A percentile compares a stretch with the other conserved stretches of the same genome.
Conservation (phyloP, 331 rosid genomes). For the Arachis monticola region DNA sequence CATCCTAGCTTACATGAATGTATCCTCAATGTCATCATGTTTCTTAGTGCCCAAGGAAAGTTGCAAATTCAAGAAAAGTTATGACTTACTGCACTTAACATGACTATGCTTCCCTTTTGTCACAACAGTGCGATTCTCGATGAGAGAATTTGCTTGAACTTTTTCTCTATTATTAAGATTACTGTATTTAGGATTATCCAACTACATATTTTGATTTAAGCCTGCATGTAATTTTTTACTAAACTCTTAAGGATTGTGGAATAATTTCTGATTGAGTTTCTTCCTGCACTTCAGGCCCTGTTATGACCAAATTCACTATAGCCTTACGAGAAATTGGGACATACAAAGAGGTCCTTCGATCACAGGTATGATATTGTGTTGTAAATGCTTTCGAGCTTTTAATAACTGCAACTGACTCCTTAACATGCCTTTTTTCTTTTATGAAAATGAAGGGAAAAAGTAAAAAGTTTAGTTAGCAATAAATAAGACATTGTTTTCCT, state of each 20-base stretch:
- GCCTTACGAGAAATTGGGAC: constrained; percentile 99
- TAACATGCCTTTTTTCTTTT: constrained; percentile 5
- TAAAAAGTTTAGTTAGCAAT: background rate
- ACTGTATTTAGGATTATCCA: background rate
- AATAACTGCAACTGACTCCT: constrained; percentile 28
- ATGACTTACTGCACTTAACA: constrained; percentile 4
- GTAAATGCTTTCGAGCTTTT: constrained; percentile 18
- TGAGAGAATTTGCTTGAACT: constrained; percentile 31
- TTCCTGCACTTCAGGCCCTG: constrained; percentile 72
- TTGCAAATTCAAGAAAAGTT: background rate
- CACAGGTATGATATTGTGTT: constrained; percentile 70
- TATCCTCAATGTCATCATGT: constrained; percentile 13
- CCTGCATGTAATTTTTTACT: constrained; percentile 27
- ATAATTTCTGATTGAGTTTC: constrained; percentile 40
- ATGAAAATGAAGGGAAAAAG: background rate
- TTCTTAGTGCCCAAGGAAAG: background rate
- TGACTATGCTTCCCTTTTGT: constrained; percentile 12
- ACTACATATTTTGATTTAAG: constrained; percentile 27
- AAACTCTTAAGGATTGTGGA: constrained; percentile 27
- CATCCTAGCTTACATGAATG: constrained; percentile 9
- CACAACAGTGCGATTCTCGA: constrained; percentile 21
- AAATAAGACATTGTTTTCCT: constrained; percentile 28
- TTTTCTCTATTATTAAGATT: constrained; percentile 25
- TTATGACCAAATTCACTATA: constrained; percentile 98
- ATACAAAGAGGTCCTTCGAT: constrained; percentile 98